These are phyloP conservation scores for Syzygium aromaticum DNA, from an alignment of 345 rosid species.

Conservation along the genomic window DNA sequence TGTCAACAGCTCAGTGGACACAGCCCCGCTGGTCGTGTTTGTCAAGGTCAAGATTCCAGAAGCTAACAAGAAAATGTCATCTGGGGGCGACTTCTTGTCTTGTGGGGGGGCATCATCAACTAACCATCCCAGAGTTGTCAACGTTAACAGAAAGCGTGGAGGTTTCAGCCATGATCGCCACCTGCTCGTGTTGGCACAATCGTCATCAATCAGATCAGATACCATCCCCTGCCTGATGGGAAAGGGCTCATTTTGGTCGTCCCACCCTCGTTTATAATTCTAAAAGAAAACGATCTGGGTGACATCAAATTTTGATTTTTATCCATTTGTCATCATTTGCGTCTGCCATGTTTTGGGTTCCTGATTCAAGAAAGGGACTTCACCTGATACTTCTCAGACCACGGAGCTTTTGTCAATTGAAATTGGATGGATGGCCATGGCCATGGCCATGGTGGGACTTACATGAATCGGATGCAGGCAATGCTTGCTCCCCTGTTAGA, in stretches of 20 bases:
- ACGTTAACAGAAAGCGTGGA: not conserved
- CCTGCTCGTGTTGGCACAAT: slow-evolving; percentile 4
- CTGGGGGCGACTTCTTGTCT: not conserved
- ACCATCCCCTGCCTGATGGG: not conserved
- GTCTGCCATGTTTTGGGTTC: not conserved
- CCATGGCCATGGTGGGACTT: not conserved
- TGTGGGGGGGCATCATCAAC: not conserved
- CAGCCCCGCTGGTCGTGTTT: not conserved
- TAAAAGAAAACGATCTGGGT: not conserved
- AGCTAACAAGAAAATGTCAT: not conserved
- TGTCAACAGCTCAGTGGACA: not conserved
- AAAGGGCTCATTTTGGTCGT: not conserved
- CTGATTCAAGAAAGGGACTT: not conserved
- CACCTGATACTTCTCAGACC: not conserved
- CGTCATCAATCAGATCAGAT: not conserved
- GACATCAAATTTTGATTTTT: not conserved
- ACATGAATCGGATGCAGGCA: not conserved
- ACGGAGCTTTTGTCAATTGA: not conserved
- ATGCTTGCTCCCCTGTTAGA: not conserved
- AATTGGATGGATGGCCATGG: not conserved
- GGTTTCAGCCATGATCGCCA: not conserved
- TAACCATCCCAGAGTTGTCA: not conserved
- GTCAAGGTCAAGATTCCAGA: not conserved
- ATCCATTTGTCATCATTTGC: not conserved
- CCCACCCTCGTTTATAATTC: not conserved